Percentiles rank a stretch among this genome's conserved stretches.
Conservation (phyloP, 208 protist species). For the Phytomonas sp. region DNA sequence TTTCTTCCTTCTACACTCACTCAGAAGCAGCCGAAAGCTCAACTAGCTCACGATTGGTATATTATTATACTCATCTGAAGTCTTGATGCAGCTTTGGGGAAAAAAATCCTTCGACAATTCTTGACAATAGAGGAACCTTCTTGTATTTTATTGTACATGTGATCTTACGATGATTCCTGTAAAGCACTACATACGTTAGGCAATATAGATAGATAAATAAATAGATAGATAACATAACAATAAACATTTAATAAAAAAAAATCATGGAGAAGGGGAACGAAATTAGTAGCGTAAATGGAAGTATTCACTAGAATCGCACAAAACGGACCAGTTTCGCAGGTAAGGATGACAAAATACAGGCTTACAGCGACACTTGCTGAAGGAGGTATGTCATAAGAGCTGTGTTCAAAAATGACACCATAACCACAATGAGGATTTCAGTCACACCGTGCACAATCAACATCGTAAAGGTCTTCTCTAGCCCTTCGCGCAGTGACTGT, state of each 20-base stretch:
- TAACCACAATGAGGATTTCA: slow-evolving; percentile 49
- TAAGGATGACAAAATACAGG: not conserved
- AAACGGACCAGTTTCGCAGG: slow-evolving; percentile 2
- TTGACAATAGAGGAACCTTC: not conserved
- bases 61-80: not conserved
- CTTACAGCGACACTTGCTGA: slow-evolving; percentile 11
- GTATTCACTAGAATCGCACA: not conserved
- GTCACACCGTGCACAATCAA: slow-evolving; percentile 36
- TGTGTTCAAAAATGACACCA: slow-evolving; percentile 53
- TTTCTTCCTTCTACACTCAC: not conserved
- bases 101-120: not conserved
- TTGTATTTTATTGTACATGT: not conserved
- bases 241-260: slow-evolving; percentile 16
- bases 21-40: not conserved
- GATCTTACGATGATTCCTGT: not conserved
- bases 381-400: slow-evolving; percentile 35
- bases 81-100: not conserved
- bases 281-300: slow-evolving; percentile 1
- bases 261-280: not conserved
- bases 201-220: slow-evolving; percentile 11
- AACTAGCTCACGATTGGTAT: not conserved
- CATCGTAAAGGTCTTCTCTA: slow-evolving; percentile 55
- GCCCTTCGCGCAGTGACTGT: slow-evolving; percentile 33
- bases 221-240: slow-evolving; percentile 13
- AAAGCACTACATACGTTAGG: not conserved